These are phyloP conservation scores for thale cress (Arabidopsis thaliana) DNA, from an alignment of 345 rosid species.

Conservation along the genomic window TAIR10.1 NC_003074.8:8086001-8086500, in stretches of 20 bases:
- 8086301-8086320: slow-evolving; percentile 23
- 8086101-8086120: slow-evolving; percentile 40
- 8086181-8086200: slow-evolving; percentile 27
- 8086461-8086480: slow-evolving; percentile 37
- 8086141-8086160: slow-evolving; percentile 42
- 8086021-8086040: slow-evolving; percentile 10
- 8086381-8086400: slow-evolving; percentile 21
- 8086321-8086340: slow-evolving; percentile 35
- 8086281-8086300: slow-evolving; percentile 34
- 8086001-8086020: neutral
- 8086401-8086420: slow-evolving; percentile 30
- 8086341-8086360: slow-evolving; percentile 16
- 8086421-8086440: slow-evolving; percentile 26
- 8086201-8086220: slow-evolving; percentile 24
- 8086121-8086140: slow-evolving; percentile 21
- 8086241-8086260: slow-evolving; percentile 33
- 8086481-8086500: slow-evolving; percentile 33
- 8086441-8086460: neutral
- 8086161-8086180: slow-evolving; percentile 33
- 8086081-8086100: slow-evolving; percentile 26
- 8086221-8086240: slow-evolving; percentile 24
- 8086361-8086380: neutral
- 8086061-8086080: neutral
- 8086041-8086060: slow-evolving; percentile 11
- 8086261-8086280: neutral